Evolutionary conservation across 2,329 filamentous ascomycete species (phyloP).

Genomic region (Talaromyces amestolkiae): DNA sequence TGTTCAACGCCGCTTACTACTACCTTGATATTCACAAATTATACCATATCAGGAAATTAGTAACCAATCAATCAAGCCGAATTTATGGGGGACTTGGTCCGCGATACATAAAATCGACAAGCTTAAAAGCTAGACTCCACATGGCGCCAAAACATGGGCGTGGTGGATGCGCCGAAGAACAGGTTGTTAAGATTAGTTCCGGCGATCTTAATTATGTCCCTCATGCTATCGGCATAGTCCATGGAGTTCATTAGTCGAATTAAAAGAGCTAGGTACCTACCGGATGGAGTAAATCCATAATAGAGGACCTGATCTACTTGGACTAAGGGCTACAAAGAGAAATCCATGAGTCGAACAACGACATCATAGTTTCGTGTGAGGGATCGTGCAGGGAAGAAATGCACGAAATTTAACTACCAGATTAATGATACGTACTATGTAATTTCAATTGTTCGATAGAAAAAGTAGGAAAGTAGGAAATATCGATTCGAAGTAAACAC

Average conservation of each 20-base stretch:
- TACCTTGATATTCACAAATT: not conserved
- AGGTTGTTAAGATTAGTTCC: not conserved
- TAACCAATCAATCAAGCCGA: not conserved
- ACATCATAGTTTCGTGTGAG: not conserved
- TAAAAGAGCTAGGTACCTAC: not conserved
- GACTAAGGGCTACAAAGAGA: not conserved
- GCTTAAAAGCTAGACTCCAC: constrained; percentile 5
- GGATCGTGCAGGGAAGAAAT: not conserved
- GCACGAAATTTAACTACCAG: too few relatives aligned
- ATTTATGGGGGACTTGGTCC: not conserved
- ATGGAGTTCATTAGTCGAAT: not conserved
- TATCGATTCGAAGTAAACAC: too few relatives aligned
- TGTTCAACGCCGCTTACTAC: not conserved
- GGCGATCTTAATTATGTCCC: constrained; percentile 4
- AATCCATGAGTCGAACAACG: not conserved
- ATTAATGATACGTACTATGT: too few relatives aligned
- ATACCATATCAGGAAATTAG: not conserved
- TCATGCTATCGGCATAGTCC: not conserved
- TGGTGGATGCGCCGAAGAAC: not conserved
- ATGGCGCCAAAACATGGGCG: not conserved
- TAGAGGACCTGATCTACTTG: not conserved
- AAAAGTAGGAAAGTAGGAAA: too few relatives aligned
- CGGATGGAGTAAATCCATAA: not conserved
- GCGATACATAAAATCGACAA: not conserved
- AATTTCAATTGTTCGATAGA: not conserved